A percentile compares a stretch with the other conserved stretches of the same genome.
phyloP scores from a whole-genome alignment of 2,329 filamentous ascomycete genomes.

The Fusarium sublunatum region DNA sequence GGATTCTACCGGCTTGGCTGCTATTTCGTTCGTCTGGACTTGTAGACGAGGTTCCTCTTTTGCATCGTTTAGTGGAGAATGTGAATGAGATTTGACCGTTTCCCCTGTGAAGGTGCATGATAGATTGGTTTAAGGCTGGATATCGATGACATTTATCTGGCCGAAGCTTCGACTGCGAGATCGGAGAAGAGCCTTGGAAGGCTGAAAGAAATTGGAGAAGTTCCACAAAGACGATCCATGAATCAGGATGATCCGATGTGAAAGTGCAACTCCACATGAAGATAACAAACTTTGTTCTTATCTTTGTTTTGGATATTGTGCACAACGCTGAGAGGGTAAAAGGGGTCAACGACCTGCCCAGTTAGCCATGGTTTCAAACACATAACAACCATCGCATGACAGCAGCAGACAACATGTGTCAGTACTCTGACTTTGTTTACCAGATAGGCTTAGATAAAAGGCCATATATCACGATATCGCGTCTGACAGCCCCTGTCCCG shows the following conservation, averaged over 20 bases:
- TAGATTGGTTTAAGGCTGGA: conserved; percentile 2
- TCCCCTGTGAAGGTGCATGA: neutral
- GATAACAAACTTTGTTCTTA: neutral
- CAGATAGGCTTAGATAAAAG: neutral
- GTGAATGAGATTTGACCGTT: neutral
- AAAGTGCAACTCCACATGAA: too few relatives aligned
- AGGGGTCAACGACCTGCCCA: neutral
- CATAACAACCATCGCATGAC: neutral
- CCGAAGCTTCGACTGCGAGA: neutral
- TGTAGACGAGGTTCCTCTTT: conserved; percentile 20
- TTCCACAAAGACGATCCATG: neutral
- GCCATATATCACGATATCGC: neutral
- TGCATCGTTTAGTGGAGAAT: conserved; percentile 1
- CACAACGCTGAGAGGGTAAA: neutral
- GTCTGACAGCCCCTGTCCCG: neutral
- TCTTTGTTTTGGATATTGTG: neutral
- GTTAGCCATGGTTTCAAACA: neutral
- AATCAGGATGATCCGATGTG: neutral
- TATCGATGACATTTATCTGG: too few relatives aligned
- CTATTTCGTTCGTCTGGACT: neutral
- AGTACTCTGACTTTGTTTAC: neutral
- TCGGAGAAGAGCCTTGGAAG: conserved; percentile 1
- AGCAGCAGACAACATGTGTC: neutral
- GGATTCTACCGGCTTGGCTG: neutral
- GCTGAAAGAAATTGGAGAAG: neutral